These are phyloP conservation scores for Daldinia eschscholtzii DNA, from an alignment of 2,329 filamentous ascomycete species.

Conservation along the genomic window DNA sequence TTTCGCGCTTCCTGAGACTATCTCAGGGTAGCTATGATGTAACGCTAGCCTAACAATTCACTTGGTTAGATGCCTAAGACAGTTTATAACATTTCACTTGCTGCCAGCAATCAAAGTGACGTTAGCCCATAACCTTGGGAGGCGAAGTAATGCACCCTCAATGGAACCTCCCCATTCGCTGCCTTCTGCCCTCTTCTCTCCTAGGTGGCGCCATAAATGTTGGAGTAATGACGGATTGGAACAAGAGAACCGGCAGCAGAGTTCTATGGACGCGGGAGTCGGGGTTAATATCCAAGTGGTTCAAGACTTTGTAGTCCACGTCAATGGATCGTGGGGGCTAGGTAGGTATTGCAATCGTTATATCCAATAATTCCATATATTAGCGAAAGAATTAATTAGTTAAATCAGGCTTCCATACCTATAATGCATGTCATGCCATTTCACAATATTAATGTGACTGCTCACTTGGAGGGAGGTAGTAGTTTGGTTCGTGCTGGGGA, in stretches of 20 bases:
- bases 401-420: not conserved
- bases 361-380: not conserved
- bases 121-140: not conserved
- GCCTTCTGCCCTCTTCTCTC: not conserved
- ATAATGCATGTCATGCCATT: not conserved
- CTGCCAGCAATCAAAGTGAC: not conserved
- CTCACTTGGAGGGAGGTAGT: not conserved
- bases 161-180: not conserved
- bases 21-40: not conserved
- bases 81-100: not conserved
- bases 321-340: not conserved
- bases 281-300: conserved; percentile 3
- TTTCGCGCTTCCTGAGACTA: not conserved
- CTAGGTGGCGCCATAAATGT: not conserved
- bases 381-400: not conserved
- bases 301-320: conserved; percentile 2
- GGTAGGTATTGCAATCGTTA: not conserved
- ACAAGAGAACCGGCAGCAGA: not conserved
- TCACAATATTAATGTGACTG: not conserved
- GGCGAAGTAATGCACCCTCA: too few relatives aligned
- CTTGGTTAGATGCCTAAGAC: not conserved
- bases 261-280: not conserved
- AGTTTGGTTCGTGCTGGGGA: not conserved
- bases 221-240: not conserved
- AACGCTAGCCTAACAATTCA: not conserved